Base-by-base conservation (phyloP, 202 grass and related monocot genomes). In the Dendrocalamus latiflorus region DNA sequence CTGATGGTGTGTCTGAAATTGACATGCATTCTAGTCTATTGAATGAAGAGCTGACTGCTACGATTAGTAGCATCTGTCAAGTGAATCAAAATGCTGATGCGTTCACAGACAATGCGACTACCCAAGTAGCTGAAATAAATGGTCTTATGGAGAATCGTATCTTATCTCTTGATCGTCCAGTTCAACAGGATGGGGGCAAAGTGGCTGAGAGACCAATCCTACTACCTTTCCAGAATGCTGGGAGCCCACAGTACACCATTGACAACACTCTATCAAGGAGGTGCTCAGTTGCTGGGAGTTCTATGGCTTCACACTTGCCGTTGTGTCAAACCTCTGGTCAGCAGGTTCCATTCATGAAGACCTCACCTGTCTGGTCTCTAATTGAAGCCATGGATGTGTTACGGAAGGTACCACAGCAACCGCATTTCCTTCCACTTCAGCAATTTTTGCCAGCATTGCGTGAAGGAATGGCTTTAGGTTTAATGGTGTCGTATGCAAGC, bases 401-500 rank as follows among this genome's bases (percentile, higher is more conserved):
- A 64, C 82, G 3, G 64, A 65, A 78, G 43, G 20, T 57, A 15
- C 76, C 72, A 41, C 89, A 94, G 51, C 70, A 2, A 20, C 89
- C 89, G 5, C 92, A 90, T 95, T 95, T 93, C 74, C 77, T 89
- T 70, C 65, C 88, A 63, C 84, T 93, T 68, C 51, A 69, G 65
- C 54, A 91, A 42, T 38, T 57, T 72, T 9, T 72, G 42, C 77
- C 24, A 65, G 21, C 33, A 45, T 38, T 98, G 48, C 87, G 89
- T 74, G 92, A 98, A 82, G 95, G 92, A 73, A 85, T 89, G 41
- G 95, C 95, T 30, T 74, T 98, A 86, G 96, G 96, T 81, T 17
- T 99, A 55, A 95, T 89, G 89, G 10, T 90, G 33, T 68, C 85
- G 14, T 99, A 85, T 81, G 60, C 83, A 24, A 85, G 82, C 48